These are phyloP conservation scores for Sclerotinia spermophila DNA, from an alignment of 2,329 filamentous ascomycete genomes.

Conservation along the genomic window DNA sequence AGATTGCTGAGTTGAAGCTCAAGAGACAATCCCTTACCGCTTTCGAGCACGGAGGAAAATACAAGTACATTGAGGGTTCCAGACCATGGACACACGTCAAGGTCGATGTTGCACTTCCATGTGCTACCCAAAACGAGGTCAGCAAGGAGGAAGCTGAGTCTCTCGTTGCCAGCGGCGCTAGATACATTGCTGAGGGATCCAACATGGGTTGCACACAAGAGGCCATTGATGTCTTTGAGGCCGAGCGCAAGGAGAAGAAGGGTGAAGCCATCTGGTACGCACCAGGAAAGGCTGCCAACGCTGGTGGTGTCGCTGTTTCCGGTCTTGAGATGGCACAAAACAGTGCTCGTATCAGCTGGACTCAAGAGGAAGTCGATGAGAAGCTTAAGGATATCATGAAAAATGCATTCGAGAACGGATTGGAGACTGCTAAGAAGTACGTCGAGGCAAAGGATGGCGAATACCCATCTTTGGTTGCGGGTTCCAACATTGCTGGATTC, in stretches of 20 bases:
- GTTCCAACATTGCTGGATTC: constrained; percentile 96
- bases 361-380: constrained; percentile 80
- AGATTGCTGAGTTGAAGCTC: constrained; percentile 83
- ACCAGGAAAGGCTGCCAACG: constrained; percentile 95
- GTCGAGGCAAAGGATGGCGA: constrained; percentile 74
- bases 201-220: constrained; percentile 99
- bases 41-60: constrained; percentile 61
- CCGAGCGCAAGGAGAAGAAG: constrained; percentile 66
- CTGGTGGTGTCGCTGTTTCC: constrained; percentile 93
- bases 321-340: constrained; percentile 99
- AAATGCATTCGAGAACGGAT: constrained; percentile 82
- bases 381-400: constrained; percentile 96
- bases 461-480: constrained; percentile 85
- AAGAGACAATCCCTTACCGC: constrained; percentile 77
- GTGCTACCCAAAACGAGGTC: constrained; percentile 97
- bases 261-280: constrained; percentile 83
- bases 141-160: constrained; percentile 83
- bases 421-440: constrained; percentile 87
- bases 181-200: constrained; percentile 91
- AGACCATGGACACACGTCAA: constrained; percentile 89
- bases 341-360: constrained; percentile 82
- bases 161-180: constrained; percentile 70
- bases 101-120: constrained; percentile 88
- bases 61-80: constrained; percentile 82
- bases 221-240: constrained; percentile 91